Evolutionary conservation across 495 filamentous ascomycete species (phyloP).

Genomic region (Xylaria castorea): DNA sequence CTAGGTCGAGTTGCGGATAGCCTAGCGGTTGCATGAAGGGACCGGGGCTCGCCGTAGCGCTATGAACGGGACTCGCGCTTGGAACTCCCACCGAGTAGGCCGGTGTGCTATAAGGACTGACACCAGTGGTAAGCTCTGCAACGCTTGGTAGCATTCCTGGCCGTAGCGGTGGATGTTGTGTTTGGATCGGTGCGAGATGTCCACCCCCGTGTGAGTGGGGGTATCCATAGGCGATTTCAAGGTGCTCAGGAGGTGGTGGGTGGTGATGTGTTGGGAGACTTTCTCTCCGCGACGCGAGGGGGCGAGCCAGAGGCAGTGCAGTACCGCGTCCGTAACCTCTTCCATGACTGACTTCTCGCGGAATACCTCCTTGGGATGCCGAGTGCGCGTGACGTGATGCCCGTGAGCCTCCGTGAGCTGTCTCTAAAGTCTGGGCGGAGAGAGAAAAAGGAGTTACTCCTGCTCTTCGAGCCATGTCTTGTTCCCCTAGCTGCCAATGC

Average conservation of each 20-base stretch:
- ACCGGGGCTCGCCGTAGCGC: conserved; percentile 52
- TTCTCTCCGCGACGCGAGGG: conserved; percentile 51
- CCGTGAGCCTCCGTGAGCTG: conserved; percentile 53
- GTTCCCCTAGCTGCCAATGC: conserved; percentile 96
- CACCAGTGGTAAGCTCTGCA: conserved; percentile 61
- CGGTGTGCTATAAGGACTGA: conserved; percentile 60
- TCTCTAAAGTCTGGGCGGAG: conserved; percentile 65
- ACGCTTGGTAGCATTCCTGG: conserved; percentile 57
- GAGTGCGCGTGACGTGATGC: conserved; percentile 51
- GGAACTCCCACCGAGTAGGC: conserved; percentile 54
- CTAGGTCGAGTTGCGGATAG: conserved; percentile 42
- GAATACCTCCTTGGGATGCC: conserved; percentile 55
- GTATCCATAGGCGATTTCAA: conserved; percentile 38
- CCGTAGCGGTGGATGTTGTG: conserved; percentile 36
- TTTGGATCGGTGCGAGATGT: conserved; percentile 55
- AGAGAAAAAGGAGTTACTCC: conserved; percentile 81
- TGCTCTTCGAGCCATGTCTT: conserved; percentile 90
- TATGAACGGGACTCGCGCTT: conserved; percentile 46
- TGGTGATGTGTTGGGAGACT: conserved; percentile 49
- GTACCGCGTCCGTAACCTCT: conserved; percentile 45
- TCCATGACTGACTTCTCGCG: conserved; percentile 44
- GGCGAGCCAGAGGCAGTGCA: conserved; percentile 33
- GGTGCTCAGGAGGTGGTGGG: conserved; percentile 31
- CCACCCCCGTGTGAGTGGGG: conserved; percentile 33
- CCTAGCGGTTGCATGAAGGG: conserved; percentile 47